phyloP scores from a whole-genome alignment of 306 rosid species.

The Senna siamea region DNA sequence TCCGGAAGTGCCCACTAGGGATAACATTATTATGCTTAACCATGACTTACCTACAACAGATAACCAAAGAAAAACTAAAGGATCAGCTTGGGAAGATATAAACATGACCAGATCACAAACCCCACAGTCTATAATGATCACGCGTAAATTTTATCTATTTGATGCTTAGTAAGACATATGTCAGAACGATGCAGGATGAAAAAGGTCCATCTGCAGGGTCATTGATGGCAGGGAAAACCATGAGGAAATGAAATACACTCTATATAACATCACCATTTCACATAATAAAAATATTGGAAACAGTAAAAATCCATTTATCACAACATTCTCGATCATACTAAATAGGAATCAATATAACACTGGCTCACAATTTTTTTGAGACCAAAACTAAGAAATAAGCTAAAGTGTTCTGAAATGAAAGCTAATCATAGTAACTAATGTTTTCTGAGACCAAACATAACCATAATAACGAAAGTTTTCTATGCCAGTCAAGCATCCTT shows the following conservation, averaged over 20 bases:
- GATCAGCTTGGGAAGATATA: background rate
- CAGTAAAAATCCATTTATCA: no score
- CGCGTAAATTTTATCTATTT: background rate
- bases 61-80: background rate
- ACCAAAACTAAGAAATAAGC: no score
- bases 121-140: background rate
- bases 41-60: conserved; percentile 51
- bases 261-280: background rate
- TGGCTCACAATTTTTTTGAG: background rate
- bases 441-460: background rate
- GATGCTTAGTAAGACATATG: background rate
- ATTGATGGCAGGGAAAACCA: background rate
- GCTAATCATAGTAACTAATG: background rate
- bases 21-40: conserved; percentile 71
- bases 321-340: no score
- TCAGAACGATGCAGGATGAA: background rate
- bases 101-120: background rate
- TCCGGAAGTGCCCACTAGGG: conserved; percentile 62
- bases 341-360: background rate
- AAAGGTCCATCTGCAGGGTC: background rate
- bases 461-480: background rate
- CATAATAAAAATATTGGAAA: background rate
- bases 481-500: background rate
- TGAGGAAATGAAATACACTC: background rate
- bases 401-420: background rate